A percentile compares a stretch with the other conserved stretches of the same genome.
Evolutionary conservation across 2,329 filamentous ascomycete species (phyloP).

Genomic region (Didymella arachidicola): DNA sequence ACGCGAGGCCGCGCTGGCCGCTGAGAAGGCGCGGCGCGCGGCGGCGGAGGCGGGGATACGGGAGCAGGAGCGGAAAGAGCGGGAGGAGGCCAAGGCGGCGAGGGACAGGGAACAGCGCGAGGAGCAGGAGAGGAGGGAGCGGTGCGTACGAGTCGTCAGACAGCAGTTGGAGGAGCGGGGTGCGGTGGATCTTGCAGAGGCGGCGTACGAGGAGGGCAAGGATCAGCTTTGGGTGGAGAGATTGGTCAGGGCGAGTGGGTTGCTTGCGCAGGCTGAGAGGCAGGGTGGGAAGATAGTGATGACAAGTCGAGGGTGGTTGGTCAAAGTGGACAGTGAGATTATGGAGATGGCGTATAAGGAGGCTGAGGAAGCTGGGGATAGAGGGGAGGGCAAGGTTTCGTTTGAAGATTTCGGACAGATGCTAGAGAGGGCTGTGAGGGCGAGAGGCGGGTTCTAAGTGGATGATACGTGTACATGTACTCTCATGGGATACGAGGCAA

Average conservation of each 20-base stretch:
- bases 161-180: slow-evolving; percentile 31
- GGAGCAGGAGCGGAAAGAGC: slow-evolving; percentile 51
- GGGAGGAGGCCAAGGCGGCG: slow-evolving; percentile 50
- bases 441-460: slow-evolving; percentile 22
- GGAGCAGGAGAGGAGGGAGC: slow-evolving; percentile 40
- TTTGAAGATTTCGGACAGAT: slow-evolving; percentile 51
- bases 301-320: slow-evolving; percentile 55
- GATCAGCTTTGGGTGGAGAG: slow-evolving; percentile 55
- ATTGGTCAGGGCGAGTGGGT: slow-evolving; percentile 52
- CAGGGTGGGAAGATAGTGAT: slow-evolving; percentile 49
- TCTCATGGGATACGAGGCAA: background rate
- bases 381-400: slow-evolving; percentile 42
- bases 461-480: background rate
- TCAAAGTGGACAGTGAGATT: slow-evolving; percentile 49
- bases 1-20: slow-evolving; percentile 53
- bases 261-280: slow-evolving; percentile 42
- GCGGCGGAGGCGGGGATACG: slow-evolving; percentile 54
- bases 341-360: slow-evolving; percentile 53
- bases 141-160: slow-evolving; percentile 44
- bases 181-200: slow-evolving; percentile 49
- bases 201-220: slow-evolving; percentile 53
- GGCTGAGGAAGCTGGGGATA: slow-evolving; percentile 38
- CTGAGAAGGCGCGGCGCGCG: slow-evolving; percentile 53
- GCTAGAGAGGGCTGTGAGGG: slow-evolving; percentile 48
- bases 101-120: slow-evolving; percentile 50